Conservation (phyloP, 306 rosid species). For the Malus orientalis region DNA sequence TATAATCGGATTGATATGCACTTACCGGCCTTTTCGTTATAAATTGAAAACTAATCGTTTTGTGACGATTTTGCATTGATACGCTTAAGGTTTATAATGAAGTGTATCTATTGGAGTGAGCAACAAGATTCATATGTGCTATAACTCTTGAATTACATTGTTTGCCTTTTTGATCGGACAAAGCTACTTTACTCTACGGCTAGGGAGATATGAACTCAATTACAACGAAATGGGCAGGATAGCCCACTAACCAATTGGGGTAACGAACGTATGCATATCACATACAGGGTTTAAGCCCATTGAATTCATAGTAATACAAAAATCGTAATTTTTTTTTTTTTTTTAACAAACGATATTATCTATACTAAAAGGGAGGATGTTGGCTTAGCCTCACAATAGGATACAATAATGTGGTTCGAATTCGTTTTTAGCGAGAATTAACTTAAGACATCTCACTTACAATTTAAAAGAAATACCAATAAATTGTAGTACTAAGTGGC, state of each 20-base stretch:
- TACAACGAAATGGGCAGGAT: background rate
- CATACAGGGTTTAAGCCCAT: background rate
- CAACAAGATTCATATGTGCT: background rate
- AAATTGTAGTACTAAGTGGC: too few relatives aligned
- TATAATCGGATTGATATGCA: background rate
- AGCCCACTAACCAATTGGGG: too few relatives aligned
- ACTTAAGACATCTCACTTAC: too few relatives aligned
- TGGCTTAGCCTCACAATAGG: too few relatives aligned
- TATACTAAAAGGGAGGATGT: too few relatives aligned
- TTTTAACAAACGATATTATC: too few relatives aligned
- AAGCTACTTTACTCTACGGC: background rate
- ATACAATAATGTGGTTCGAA: too few relatives aligned
- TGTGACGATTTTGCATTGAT: background rate
- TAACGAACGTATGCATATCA: too few relatives aligned
- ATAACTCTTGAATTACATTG: background rate
- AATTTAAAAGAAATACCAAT: too few relatives aligned
- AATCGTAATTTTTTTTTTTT: too few relatives aligned
- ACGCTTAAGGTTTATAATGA: background rate
- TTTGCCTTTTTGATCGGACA: background rate
- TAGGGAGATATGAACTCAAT: background rate
- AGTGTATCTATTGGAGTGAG: background rate
- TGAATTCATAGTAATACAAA: background rate
- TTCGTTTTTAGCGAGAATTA: accelerated
- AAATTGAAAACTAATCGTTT: background rate
- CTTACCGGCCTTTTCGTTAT: background rate